These are phyloP conservation scores for Asterophora parasitica DNA, from an alignment of 768 basidiomycete species.

Conservation along the genomic window DNA sequence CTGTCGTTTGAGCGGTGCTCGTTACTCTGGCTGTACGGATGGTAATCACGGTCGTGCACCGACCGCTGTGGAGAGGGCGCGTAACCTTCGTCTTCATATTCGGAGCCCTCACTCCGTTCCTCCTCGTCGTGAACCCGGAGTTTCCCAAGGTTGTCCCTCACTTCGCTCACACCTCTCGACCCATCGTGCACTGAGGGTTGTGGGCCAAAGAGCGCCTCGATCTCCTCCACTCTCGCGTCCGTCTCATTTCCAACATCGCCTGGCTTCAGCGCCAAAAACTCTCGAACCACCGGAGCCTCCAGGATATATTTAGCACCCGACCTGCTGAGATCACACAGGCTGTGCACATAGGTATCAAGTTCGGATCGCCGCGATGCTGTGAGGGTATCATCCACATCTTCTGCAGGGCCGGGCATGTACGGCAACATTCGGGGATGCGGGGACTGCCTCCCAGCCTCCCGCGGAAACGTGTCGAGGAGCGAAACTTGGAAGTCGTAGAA, in stretches of 20 bases:
- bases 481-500: slow-evolving; percentile 97
- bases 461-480: slow-evolving; percentile 81
- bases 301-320: slow-evolving; percentile 74
- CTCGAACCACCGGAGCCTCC: slow-evolving; percentile 72
- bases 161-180: slow-evolving; percentile 26
- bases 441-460: slow-evolving; percentile 80
- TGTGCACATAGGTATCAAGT: slow-evolving; percentile 83
- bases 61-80: slow-evolving; percentile 38
- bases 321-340: slow-evolving; percentile 67
- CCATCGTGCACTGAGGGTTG: slow-evolving; percentile 3
- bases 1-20: slow-evolving; percentile 38
- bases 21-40: slow-evolving; percentile 31
- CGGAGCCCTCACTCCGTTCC: slow-evolving; percentile 58
- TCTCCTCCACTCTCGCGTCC: slow-evolving; percentile 53
- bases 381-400: slow-evolving; percentile 76
- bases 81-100: slow-evolving; percentile 60
- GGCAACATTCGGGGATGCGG: slow-evolving; percentile 75
- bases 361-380: slow-evolving; percentile 78
- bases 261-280: slow-evolving; percentile 79
- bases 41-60: slow-evolving; percentile 30
- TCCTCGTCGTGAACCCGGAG: slow-evolving; percentile 42
- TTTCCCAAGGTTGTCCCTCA: slow-evolving; percentile 48
- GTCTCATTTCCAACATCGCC: slow-evolving; percentile 78
- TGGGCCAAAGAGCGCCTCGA: slow-evolving; percentile 46
- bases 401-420: slow-evolving; percentile 94